phyloP scores from a whole-genome alignment of 2,329 filamentous ascomycete species.

The Lithohypha guttulata region DNA sequence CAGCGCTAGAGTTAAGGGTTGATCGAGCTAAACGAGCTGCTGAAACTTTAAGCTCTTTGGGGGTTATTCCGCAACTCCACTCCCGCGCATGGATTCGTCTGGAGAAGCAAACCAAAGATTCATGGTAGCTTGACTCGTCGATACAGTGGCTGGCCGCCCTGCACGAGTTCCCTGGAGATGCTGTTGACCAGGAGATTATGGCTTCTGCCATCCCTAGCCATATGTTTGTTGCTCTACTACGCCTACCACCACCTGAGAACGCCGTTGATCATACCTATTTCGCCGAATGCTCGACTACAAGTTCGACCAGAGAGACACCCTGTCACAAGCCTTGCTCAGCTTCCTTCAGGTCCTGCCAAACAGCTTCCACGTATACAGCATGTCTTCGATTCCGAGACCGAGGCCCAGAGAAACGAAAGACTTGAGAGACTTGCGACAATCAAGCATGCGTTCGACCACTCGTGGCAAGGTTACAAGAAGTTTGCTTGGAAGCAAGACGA shows the following conservation, averaged over 20 bases:
- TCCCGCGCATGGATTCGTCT: not conserved
- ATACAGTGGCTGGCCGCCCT: too few species aligned
- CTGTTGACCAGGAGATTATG: constrained; percentile 17
- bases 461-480: constrained; percentile 51
- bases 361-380: constrained; percentile 20
- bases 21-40: not conserved
- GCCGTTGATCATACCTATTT: constrained; percentile 8
- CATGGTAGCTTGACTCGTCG: too few species aligned
- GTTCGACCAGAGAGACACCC: constrained; percentile 19
- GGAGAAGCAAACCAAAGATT: too few species aligned
- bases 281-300: constrained; percentile 14
- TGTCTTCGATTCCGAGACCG: constrained; percentile 18
- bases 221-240: constrained; percentile 17
- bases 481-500: constrained; percentile 57
- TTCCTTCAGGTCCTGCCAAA: constrained; percentile 15
- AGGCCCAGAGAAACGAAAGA: constrained; percentile 10
- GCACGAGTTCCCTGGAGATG: constrained; percentile 11
- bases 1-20: not conserved
- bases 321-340: constrained; percentile 11
- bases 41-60: not conserved
- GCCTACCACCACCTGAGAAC: constrained; percentile 11
- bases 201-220: constrained; percentile 17
- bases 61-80: not conserved
- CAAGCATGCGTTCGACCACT: constrained; percentile 42
- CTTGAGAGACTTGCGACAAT: constrained; percentile 34